These are phyloP conservation scores for Biscogniauxia marginata DNA, from an alignment of 2,329 filamentous ascomycete genomes.

Conservation along the genomic window DNA sequence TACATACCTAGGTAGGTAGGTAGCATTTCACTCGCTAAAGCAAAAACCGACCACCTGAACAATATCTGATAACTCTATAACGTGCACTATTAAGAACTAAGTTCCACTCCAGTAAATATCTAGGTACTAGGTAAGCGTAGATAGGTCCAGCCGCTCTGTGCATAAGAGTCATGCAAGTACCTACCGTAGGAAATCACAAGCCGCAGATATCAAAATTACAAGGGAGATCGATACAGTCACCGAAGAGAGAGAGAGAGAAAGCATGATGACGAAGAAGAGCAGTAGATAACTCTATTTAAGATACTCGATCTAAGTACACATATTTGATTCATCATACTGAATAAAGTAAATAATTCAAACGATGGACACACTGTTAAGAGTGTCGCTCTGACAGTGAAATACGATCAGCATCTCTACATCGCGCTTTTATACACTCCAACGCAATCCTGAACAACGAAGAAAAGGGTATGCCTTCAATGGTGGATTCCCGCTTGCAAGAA, in stretches of 20 bases:
- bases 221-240: background rate
- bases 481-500: constrained; percentile 13
- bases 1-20: no score
- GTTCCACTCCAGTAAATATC: no score
- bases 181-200: no score
- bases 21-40: no score
- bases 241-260: background rate
- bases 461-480: constrained; percentile 26
- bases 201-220: no score
- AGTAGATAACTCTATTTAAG: background rate
- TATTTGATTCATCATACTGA: constrained; percentile 9
- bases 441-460: constrained; percentile 16
- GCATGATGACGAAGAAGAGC: no score
- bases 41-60: no score
- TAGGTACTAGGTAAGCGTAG: no score
- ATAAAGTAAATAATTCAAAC: constrained; percentile 20
- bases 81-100: no score
- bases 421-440: constrained; percentile 19
- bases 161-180: no score
- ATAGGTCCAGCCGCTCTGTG: no score
- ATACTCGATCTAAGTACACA: constrained; percentile 1
- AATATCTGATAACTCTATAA: no score
- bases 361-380: constrained; percentile 12
- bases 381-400: constrained; percentile 19
- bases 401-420: constrained; percentile 10